Evolutionary conservation across 2,329 filamentous ascomycete genomes (phyloP).

Genomic region (Alternaria triticimaculans): DNA sequence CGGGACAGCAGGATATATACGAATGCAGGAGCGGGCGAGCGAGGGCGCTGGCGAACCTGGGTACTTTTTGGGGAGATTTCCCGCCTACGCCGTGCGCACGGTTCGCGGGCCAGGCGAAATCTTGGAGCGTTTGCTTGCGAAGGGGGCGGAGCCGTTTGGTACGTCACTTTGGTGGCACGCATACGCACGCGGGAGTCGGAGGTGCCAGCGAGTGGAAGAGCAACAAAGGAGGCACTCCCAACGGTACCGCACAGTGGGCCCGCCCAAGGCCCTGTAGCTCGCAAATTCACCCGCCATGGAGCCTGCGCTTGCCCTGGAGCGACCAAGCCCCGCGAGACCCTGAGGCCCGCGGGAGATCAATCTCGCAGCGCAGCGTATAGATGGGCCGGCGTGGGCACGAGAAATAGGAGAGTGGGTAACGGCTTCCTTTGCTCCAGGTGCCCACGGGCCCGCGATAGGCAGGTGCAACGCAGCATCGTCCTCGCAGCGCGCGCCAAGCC

Average conservation of each 20-base stretch:
- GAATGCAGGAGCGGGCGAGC: constrained; percentile 3
- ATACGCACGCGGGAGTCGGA: constrained; percentile 6
- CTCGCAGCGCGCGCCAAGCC: constrained; percentile 1
- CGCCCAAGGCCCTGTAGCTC: neutral
- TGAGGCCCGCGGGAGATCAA: neutral
- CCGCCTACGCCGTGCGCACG: constrained; percentile 18
- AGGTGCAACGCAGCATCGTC: neutral
- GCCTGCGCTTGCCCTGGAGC: neutral
- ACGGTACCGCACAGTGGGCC: neutral
- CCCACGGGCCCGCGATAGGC: constrained; percentile 8
- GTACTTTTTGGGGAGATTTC: constrained; percentile 10
- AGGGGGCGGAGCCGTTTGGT: constrained; percentile 19
- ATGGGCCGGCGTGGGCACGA: neutral
- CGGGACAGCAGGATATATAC: constrained; percentile 17
- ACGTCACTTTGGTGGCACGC: constrained; percentile 11
- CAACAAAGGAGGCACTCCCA: constrained; percentile 6
- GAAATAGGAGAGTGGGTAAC: neutral
- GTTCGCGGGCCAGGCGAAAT: constrained; percentile 7
- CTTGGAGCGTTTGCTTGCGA: constrained; percentile 12
- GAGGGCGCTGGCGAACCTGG: constrained; percentile 2
- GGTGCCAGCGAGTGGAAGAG: neutral
- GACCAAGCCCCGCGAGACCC: neutral
- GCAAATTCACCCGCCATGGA: neutral
- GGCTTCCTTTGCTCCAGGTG: neutral
- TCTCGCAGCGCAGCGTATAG: constrained; percentile 3